Evolutionary conservation across 2,329 filamentous ascomycete species (phyloP).

Genomic region (Massarina eburnea): DNA sequence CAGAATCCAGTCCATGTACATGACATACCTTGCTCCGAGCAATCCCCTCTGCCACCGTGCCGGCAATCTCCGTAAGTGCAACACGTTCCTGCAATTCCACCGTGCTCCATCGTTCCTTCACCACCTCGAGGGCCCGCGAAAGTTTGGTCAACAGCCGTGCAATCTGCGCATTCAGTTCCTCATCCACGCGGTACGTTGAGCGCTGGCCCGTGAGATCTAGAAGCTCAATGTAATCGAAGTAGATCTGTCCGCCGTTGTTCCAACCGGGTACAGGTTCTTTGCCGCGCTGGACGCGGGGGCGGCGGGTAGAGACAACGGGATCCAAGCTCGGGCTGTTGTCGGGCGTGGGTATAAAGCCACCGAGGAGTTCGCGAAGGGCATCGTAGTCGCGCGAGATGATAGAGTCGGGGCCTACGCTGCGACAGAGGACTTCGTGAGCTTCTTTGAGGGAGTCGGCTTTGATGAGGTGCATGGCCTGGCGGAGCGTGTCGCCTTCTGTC

Average conservation of each 20-base stretch:
- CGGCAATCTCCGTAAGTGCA: conserved; percentile 80
- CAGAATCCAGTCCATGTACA: not conserved
- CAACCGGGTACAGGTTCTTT: conserved; percentile 64
- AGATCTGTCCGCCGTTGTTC: conserved; percentile 79
- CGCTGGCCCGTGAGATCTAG: conserved; percentile 41
- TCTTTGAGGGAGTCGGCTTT: conserved; percentile 74
- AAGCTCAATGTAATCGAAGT: conserved; percentile 63
- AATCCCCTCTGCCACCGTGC: conserved; percentile 68
- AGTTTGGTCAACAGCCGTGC: conserved; percentile 35
- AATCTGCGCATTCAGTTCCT: conserved; percentile 35
- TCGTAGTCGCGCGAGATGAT: conserved; percentile 82
- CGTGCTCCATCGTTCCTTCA: conserved; percentile 43
- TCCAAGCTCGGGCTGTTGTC: conserved; percentile 44
- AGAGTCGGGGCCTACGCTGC: conserved; percentile 76
- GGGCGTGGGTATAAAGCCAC: conserved; percentile 60
- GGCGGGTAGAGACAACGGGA: conserved; percentile 12
- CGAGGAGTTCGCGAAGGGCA: conserved; percentile 67
- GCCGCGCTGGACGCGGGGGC: conserved; percentile 8
- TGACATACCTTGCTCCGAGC: conserved; percentile 46
- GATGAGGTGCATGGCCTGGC: conserved; percentile 69
- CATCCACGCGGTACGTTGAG: conserved; percentile 32
- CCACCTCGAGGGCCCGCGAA: conserved; percentile 38
- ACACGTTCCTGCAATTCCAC: conserved; percentile 60
- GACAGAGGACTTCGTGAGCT: conserved; percentile 81
- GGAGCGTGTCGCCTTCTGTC: conserved; percentile 64